Percentiles rank a stretch among this genome's conserved stretches.
Conservation (phyloP, 1,139 yeast species). For the Wickerhamomyces sp. region DNA sequence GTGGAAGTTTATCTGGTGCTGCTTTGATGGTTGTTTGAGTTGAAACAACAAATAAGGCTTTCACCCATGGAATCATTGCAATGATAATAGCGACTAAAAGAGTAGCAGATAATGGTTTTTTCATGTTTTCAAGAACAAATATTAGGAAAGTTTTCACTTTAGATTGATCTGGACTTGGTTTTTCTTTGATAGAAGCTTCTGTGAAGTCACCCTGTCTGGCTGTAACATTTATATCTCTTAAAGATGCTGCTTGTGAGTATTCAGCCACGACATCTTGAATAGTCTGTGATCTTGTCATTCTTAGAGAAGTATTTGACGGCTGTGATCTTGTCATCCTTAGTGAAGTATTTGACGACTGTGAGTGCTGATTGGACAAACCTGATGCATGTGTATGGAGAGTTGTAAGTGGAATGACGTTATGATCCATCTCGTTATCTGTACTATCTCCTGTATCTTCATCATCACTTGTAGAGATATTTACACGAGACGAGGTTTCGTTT, state of each 20-base stretch:
- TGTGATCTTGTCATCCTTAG: slow-evolving; percentile 16
- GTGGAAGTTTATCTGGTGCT: slow-evolving; percentile 81
- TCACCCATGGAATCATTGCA: slow-evolving; percentile 68
- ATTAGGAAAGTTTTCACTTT: slow-evolving; percentile 3
- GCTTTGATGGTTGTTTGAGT: slow-evolving; percentile 38
- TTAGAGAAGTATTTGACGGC: slow-evolving; percentile 13
- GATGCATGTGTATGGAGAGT: neutral
- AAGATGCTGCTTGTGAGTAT: slow-evolving; percentile 39
- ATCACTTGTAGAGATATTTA: neutral
- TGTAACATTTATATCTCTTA: slow-evolving; percentile 9
- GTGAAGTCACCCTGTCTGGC: slow-evolving; percentile 18
- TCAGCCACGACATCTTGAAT: slow-evolving; percentile 41
- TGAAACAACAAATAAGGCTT: slow-evolving; percentile 53
- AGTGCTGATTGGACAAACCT: slow-evolving; percentile 6
- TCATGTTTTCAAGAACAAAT: slow-evolving; percentile 40
- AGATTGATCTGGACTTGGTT: neutral
- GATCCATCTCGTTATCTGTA: slow-evolving; percentile 4
- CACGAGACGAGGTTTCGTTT: neutral
- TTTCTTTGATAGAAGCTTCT: slow-evolving; percentile 9
- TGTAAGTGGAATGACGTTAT: slow-evolving; percentile 5
- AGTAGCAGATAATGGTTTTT: slow-evolving; percentile 53
- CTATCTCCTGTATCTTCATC: neutral
- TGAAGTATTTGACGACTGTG: slow-evolving; percentile 10
- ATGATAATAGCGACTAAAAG: slow-evolving; percentile 47
- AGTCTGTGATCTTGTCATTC: slow-evolving; percentile 14